Conservation (phyloP, 129 eudicot genomes). For the Silybum marianum region DNA sequence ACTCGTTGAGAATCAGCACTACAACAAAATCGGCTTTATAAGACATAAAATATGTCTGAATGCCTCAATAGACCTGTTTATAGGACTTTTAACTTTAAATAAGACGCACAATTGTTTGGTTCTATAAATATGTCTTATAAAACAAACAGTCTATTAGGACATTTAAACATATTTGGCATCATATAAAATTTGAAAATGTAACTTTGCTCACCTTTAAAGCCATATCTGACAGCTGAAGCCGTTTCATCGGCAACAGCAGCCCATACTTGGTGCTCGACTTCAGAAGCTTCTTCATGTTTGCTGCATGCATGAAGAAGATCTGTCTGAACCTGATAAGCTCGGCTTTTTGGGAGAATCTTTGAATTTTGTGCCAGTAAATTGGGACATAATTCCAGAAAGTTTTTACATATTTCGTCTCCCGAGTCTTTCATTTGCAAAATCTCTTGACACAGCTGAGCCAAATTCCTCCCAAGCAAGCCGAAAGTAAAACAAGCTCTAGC, state of each 20-base stretch:
- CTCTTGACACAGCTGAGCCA: conserved; percentile 82
- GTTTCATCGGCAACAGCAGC: conserved; percentile 96
- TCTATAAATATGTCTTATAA: background rate
- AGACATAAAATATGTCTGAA: background rate
- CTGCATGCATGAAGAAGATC: conserved; percentile 83
- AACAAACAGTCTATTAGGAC: background rate
- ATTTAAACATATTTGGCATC: background rate
- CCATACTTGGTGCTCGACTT: conserved; percentile 77
- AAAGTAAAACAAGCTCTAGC: conserved; percentile 69
- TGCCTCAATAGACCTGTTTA: background rate
- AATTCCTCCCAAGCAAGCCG: conserved; percentile 88
- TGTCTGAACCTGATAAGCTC: conserved; percentile 83
- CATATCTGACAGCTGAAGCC: conserved; percentile 96
- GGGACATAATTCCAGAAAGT: conserved; percentile 58
- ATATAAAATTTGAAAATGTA: conserved; percentile 2
- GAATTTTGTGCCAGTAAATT: conserved; percentile 56
- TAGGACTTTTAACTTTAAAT: background rate
- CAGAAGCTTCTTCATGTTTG: conserved; percentile 55
- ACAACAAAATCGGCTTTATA: background rate
- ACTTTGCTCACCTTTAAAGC: conserved; percentile 66
- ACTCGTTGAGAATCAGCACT: background rate
- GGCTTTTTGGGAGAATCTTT: conserved; percentile 79
- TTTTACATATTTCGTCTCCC: conserved; percentile 65
- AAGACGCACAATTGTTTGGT: background rate
- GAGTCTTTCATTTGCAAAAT: conserved; percentile 65